phyloP scores from a whole-genome alignment of 164 flowering plant genomes.

The Hamamelis virginiana region DNA sequence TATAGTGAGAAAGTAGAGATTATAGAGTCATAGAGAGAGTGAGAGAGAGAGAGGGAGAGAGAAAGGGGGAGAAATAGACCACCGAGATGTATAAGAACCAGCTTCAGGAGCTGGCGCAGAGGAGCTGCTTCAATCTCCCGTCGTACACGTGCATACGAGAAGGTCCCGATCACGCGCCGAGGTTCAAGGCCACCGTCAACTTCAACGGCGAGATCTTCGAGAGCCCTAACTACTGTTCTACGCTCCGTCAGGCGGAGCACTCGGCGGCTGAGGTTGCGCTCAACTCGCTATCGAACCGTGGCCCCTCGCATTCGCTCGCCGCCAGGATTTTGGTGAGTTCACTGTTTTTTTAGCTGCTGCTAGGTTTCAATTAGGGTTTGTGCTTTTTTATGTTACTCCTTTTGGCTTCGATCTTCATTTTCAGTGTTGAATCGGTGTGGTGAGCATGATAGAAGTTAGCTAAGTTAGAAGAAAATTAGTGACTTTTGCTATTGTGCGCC shows the following conservation, averaged over 20 bases:
- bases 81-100: slow-evolving; percentile 90
- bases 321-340: slow-evolving; percentile 77
- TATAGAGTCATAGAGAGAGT: slow-evolving; percentile 4
- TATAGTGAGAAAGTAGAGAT: neutral
- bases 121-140: slow-evolving; percentile 97
- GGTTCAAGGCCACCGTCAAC: slow-evolving; percentile 91
- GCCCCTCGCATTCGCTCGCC: slow-evolving; percentile 89
- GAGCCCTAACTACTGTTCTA: slow-evolving; percentile 77
- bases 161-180: slow-evolving; percentile 99
- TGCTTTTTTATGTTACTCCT: neutral
- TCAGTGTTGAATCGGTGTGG: neutral
- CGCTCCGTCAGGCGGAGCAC: slow-evolving; percentile 97
- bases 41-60: slow-evolving; percentile 1
- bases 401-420: neutral
- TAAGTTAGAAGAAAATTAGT: neutral
- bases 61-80: slow-evolving; percentile 16
- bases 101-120: slow-evolving; percentile 99
- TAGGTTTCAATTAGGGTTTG: neutral
- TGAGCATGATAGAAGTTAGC: too few species aligned
- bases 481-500: slow-evolving; percentile 10
- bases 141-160: slow-evolving; percentile 86
- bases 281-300: slow-evolving; percentile 72
- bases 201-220: slow-evolving; percentile 94
- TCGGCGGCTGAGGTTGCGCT: slow-evolving; percentile 98
- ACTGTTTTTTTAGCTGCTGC: neutral